phyloP scores from a whole-genome alignment of 2,329 filamentous ascomycete species.

The Ophiostoma sp. region DNA sequence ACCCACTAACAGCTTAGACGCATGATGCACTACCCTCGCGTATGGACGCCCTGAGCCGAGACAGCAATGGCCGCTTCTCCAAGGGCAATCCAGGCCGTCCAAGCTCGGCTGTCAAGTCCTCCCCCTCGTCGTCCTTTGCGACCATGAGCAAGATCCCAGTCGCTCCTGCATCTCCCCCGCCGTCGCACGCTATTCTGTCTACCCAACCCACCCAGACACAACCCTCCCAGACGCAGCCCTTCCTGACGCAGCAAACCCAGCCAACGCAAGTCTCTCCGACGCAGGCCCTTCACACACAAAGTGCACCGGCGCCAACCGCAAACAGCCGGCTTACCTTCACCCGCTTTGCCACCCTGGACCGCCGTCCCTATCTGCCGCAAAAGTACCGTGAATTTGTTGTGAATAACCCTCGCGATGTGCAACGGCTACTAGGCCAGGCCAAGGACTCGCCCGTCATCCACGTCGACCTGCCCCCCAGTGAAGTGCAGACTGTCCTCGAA shows the following conservation, averaged over 20 bases:
- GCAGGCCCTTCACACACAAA: background rate
- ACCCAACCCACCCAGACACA: background rate
- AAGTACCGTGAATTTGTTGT: slow-evolving; percentile 27
- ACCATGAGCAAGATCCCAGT: background rate
- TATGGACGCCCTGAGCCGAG: background rate
- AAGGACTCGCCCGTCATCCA: slow-evolving; percentile 34
- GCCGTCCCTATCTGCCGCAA: slow-evolving; percentile 30
- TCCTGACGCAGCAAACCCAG: background rate
- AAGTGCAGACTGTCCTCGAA: slow-evolving; percentile 31
- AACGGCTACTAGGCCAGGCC: background rate
- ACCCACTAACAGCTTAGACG: background rate
- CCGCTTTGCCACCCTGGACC: slow-evolving; percentile 6
- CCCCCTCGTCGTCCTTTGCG: background rate
- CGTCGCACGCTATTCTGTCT: background rate
- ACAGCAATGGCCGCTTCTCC: background rate
- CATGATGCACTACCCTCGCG: background rate
- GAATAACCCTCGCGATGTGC: slow-evolving; percentile 24
- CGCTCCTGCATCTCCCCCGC: background rate
- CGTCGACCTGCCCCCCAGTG: slow-evolving; percentile 43
- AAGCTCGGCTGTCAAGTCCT: background rate
- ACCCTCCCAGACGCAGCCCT: background rate
- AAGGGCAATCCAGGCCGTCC: background rate
- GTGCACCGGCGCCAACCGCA: background rate
- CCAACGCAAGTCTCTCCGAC: background rate
- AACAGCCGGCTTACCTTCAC: background rate